phyloP scores from a whole-genome alignment of 75 land plant species.

The Pinus taeda region DNA sequence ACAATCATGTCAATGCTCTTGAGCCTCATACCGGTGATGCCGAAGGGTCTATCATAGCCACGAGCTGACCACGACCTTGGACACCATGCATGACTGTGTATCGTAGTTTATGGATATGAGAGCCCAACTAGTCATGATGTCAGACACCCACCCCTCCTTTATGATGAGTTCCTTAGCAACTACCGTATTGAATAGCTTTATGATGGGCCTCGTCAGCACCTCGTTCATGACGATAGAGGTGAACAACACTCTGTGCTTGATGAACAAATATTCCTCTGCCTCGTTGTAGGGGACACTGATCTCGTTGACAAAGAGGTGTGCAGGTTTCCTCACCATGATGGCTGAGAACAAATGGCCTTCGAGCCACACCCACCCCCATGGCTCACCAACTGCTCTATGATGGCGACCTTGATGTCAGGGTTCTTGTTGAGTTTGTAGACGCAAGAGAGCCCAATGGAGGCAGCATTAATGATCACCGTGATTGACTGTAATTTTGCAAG shows the following conservation, averaged over 20 bases:
- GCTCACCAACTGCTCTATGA: slow-evolving; percentile 90
- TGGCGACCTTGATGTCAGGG: slow-evolving; percentile 68
- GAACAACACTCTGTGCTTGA: slow-evolving; percentile 79
- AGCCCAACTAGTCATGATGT: slow-evolving; percentile 94
- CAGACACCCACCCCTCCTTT: slow-evolving; percentile 64
- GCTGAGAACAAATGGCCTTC: slow-evolving; percentile 97
- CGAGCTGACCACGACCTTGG: slow-evolving; percentile 97
- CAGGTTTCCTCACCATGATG: slow-evolving; percentile 92
- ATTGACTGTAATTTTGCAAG: no score
- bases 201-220: slow-evolving; percentile 27
- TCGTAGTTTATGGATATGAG: slow-evolving; percentile 92
- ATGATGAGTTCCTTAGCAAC: slow-evolving; percentile 61
- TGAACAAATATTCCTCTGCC: slow-evolving; percentile 73
- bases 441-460: slow-evolving; percentile 85
- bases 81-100: slow-evolving; percentile 95
- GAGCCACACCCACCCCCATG: slow-evolving; percentile 97
- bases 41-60: slow-evolving; percentile 93
- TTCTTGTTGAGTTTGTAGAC: slow-evolving; percentile 93
- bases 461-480: slow-evolving; percentile 80
- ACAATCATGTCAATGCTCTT: slow-evolving; percentile 68
- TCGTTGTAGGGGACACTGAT: slow-evolving; percentile 79
- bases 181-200: no score
- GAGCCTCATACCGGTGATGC: slow-evolving; percentile 88
- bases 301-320: slow-evolving; percentile 86
- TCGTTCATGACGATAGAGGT: slow-evolving; percentile 91